phyloP scores from a whole-genome alignment of 495 filamentous ascomycete genomes.

The Aspergillus funiculosus region DNA sequence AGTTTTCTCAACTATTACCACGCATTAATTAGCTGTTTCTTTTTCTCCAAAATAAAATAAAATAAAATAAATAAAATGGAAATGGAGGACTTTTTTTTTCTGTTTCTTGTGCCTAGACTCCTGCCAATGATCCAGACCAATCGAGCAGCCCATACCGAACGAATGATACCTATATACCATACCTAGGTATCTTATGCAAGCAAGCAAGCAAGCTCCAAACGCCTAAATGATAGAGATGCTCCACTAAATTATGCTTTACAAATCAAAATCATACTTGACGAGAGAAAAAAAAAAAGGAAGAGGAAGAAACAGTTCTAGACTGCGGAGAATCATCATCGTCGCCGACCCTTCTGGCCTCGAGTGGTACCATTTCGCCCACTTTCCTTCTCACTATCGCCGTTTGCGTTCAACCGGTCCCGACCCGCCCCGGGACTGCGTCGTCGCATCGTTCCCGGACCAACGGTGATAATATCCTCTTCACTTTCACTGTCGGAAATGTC shows the following conservation, averaged over 20 bases:
- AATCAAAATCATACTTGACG: too few relatives aligned
- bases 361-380: slow-evolving; percentile 26
- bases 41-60: background rate
- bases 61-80: background rate
- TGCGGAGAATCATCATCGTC: slow-evolving; percentile 11
- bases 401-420: slow-evolving; percentile 34
- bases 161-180: slow-evolving; percentile 2
- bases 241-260: slow-evolving; percentile 6
- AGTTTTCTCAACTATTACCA: too few relatives aligned
- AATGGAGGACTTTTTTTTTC: background rate
- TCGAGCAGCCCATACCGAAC: too few relatives aligned
- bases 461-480: slow-evolving; percentile 83
- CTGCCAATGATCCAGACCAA: background rate
- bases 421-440: slow-evolving; percentile 62
- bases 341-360: slow-evolving; percentile 20
- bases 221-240: slow-evolving; percentile 3
- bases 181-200: background rate
- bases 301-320: background rate
- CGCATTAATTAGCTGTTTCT: too few relatives aligned
- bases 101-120: slow-evolving; percentile 1
- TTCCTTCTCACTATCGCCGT: slow-evolving; percentile 39
- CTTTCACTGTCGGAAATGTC: slow-evolving; percentile 69
- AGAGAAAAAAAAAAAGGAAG: background rate
- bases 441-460: slow-evolving; percentile 78
- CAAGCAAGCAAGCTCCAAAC: slow-evolving; percentile 2